phyloP scores from a whole-genome alignment of 2,329 filamentous ascomycete species.

The Calonectria crousiana region DNA sequence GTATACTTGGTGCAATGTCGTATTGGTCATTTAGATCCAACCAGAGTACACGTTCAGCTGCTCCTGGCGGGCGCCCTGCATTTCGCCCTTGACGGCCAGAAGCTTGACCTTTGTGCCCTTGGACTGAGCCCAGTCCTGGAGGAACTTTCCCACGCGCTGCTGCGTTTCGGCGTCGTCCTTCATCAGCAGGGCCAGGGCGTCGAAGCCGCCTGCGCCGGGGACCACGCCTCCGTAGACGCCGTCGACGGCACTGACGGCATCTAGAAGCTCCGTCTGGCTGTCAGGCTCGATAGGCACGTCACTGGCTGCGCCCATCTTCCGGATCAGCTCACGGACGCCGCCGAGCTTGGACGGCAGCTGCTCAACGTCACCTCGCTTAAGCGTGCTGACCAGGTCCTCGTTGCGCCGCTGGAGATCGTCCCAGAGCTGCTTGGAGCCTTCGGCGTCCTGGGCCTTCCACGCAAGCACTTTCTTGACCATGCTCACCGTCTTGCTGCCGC shows the following conservation, averaged over 20 bases:
- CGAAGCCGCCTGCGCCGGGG: constrained; percentile 92
- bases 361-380: constrained; percentile 64
- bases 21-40: constrained; percentile 52
- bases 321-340: constrained; percentile 71
- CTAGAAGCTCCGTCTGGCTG: constrained; percentile 85
- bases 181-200: constrained; percentile 87
- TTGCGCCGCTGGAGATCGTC: constrained; percentile 79
- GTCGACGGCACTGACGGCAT: constrained; percentile 77
- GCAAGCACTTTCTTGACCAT: constrained; percentile 94
- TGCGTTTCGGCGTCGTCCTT: constrained; percentile 77
- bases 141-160: constrained; percentile 68
- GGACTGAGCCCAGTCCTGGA: constrained; percentile 73
- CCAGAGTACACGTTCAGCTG: constrained; percentile 56
- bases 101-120: constrained; percentile 75
- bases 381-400: constrained; percentile 73
- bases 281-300: constrained; percentile 90
- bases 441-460: constrained; percentile 78
- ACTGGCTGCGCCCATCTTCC: constrained; percentile 80
- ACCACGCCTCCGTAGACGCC: constrained; percentile 94
- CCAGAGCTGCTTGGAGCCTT: constrained; percentile 80
- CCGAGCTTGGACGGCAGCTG: constrained; percentile 61
- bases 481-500: constrained; percentile 90
- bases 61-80: constrained; percentile 72
- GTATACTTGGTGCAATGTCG: background rate
- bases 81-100: constrained; percentile 77